Evolutionary conservation across 352 stramenopile genomes (phyloP).

Genomic region (Phytophthora europaea): DNA sequence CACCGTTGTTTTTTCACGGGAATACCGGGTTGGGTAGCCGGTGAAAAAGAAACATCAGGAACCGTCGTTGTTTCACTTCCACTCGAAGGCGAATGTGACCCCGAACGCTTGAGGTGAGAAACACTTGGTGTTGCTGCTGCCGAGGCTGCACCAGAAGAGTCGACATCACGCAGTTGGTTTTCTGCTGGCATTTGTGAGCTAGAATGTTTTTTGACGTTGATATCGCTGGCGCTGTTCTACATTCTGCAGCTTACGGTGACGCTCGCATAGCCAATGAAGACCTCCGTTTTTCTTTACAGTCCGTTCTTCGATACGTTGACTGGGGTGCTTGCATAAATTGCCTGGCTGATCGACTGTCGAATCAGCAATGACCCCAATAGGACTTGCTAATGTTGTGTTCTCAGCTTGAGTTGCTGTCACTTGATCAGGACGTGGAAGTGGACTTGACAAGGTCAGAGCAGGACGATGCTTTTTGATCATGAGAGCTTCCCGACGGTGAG

Average conservation of each 20-base stretch:
- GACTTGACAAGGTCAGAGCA: neutral
- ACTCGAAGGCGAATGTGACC: neutral
- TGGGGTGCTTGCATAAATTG: constrained; percentile 9
- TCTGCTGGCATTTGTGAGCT: neutral
- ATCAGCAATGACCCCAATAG: neutral
- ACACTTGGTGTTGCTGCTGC: neutral
- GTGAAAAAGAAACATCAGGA: neutral
- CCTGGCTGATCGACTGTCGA: neutral
- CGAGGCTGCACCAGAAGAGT: neutral
- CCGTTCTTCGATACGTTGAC: neutral
- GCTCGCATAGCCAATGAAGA: constrained; percentile 9
- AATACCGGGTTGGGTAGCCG: neutral
- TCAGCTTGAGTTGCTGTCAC: neutral
- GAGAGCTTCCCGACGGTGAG: neutral
- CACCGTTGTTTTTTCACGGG: constrained; percentile 3
- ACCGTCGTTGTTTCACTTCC: neutral
- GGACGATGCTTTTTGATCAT: neutral
- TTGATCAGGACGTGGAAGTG: neutral
- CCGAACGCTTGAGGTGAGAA: neutral
- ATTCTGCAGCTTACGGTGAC: constrained; percentile 7
- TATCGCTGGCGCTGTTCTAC: neutral
- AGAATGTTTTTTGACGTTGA: neutral
- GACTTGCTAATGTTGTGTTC: neutral
- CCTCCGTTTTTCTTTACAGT: neutral
- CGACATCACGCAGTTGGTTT: neutral